A percentile compares a stretch with the other conserved stretches of the same genome.
Evolutionary conservation across 139 green algal species (phyloP).

Genomic region (Ettlia oleoabundans): DNA sequence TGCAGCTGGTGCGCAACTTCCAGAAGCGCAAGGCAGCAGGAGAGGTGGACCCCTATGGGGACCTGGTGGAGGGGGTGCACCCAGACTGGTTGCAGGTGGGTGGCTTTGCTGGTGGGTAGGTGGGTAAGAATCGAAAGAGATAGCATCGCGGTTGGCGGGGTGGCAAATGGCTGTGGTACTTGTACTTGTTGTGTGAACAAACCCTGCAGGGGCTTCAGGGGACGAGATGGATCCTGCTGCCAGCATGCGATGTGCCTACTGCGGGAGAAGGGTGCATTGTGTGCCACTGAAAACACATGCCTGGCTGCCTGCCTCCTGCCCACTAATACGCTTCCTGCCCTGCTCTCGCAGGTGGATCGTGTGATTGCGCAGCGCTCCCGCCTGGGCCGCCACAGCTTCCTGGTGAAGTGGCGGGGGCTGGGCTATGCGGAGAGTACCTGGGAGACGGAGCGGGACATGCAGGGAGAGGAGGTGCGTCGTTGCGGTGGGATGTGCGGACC

Average conservation of each 20-base stretch:
- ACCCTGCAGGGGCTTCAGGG: too few species aligned
- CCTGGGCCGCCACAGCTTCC: constrained; percentile 38
- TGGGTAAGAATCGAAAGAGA: too few species aligned
- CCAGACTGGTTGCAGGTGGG: constrained; percentile 47
- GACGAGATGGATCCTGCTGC: too few species aligned
- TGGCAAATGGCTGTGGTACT: too few species aligned
- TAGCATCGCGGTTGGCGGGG: too few species aligned
- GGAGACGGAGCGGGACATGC: constrained; percentile 65
- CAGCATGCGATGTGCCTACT: too few species aligned
- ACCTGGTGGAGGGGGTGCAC: constrained; percentile 52
- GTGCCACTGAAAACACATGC: too few species aligned
- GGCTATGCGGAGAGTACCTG: constrained; percentile 84
- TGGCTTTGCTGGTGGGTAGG: not conserved
- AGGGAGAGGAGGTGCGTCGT: constrained; percentile 32
- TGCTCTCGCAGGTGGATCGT: constrained; percentile 37
- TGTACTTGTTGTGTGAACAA: too few species aligned
- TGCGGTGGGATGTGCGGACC: not conserved
- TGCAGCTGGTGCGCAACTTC: constrained; percentile 33
- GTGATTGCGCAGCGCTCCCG: constrained; percentile 42
- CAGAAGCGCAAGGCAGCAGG: constrained; percentile 24
- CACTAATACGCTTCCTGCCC: too few species aligned
- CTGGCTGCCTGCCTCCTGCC: too few species aligned
- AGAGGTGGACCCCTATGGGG: constrained; percentile 41
- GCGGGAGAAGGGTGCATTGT: too few species aligned
- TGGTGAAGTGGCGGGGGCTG: constrained; percentile 84